These are phyloP conservation scores for Odontarrhena argentea DNA, from an alignment of 345 rosid genomes.

Conservation along the genomic window DNA sequence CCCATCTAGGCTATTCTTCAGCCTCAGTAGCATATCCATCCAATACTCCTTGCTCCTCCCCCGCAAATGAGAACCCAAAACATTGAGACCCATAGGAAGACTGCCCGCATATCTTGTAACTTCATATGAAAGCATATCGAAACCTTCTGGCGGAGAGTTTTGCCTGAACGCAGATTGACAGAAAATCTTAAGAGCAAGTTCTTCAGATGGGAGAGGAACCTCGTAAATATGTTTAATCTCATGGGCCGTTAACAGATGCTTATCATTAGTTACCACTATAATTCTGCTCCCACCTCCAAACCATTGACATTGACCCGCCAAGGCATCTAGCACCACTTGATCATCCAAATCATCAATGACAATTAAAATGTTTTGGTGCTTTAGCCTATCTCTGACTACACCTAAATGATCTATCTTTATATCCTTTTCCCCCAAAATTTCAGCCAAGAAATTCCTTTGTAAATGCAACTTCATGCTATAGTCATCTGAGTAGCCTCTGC, in stretches of 20 bases:
- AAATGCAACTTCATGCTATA: too few relatives aligned
- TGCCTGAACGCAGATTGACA: neutral
- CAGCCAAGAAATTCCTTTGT: neutral
- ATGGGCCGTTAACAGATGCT: neutral
- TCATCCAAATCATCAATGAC: too few relatives aligned
- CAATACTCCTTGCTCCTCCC: too few relatives aligned
- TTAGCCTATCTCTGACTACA: neutral
- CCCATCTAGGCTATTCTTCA: too few relatives aligned
- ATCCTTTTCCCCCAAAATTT: neutral
- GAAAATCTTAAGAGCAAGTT: neutral
- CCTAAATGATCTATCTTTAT: too few relatives aligned
- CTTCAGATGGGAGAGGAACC: neutral
- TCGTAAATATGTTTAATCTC: neutral
- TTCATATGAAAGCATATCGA: neutral
- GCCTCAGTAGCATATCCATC: too few relatives aligned
- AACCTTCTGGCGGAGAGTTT: too few relatives aligned
- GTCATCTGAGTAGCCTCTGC: too few relatives aligned
- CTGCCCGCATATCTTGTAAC: neutral
- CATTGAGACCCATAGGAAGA: slow-evolving; percentile 17
- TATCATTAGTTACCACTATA: slow-evolving; percentile 3
- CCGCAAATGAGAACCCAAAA: too few relatives aligned
- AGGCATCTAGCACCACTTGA: too few relatives aligned
- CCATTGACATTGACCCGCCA: too few relatives aligned
- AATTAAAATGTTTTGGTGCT: neutral
- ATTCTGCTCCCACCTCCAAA: slow-evolving; percentile 11